Conservation (phyloP, 2,329 filamentous ascomycete genomes). For the Daldinia sp. region DNA sequence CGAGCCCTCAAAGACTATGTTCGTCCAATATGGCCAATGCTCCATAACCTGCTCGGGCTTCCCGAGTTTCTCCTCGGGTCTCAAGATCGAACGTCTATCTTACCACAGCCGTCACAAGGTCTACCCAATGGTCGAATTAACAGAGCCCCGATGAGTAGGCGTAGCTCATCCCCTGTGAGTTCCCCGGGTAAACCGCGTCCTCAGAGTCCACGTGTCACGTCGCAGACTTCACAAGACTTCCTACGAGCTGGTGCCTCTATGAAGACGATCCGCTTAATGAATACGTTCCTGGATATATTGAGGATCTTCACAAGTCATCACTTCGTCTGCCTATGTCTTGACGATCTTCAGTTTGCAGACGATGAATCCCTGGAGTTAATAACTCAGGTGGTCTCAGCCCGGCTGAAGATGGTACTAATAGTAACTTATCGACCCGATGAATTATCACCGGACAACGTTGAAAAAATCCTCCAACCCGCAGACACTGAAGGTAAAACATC, state of each 20-base stretch:
- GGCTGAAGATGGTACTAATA: slow-evolving; percentile 84
- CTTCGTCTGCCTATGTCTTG: slow-evolving; percentile 87
- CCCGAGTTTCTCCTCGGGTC: slow-evolving; percentile 77
- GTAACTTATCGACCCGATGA: slow-evolving; percentile 80
- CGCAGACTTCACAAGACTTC: slow-evolving; percentile 70
- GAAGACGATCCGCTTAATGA: slow-evolving; percentile 81
- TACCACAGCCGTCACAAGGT: slow-evolving; percentile 55
- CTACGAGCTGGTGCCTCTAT: slow-evolving; percentile 68
- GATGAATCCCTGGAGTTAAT: slow-evolving; percentile 88
- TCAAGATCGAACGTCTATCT: slow-evolving; percentile 54
- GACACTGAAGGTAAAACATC: slow-evolving; percentile 62
- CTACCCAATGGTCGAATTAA: slow-evolving; percentile 50
- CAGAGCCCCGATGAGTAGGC: slow-evolving; percentile 55
- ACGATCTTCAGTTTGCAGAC: slow-evolving; percentile 92
- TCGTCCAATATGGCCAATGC: slow-evolving; percentile 72
- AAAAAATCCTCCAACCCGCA: slow-evolving; percentile 65
- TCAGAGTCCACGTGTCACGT: slow-evolving; percentile 56
- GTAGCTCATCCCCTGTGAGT: slow-evolving; percentile 63
- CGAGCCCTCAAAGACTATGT: slow-evolving; percentile 71
- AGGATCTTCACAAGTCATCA: slow-evolving; percentile 85
- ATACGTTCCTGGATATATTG: slow-evolving; percentile 87
- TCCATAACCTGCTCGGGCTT: slow-evolving; percentile 71
- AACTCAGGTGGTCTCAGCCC: slow-evolving; percentile 80
- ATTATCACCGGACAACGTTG: slow-evolving; percentile 66
- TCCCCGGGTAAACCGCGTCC: slow-evolving; percentile 55